Base-by-base conservation (phyloP, 2,329 filamentous ascomycete genomes). In the Tolypocladium pustulatum region DNA sequence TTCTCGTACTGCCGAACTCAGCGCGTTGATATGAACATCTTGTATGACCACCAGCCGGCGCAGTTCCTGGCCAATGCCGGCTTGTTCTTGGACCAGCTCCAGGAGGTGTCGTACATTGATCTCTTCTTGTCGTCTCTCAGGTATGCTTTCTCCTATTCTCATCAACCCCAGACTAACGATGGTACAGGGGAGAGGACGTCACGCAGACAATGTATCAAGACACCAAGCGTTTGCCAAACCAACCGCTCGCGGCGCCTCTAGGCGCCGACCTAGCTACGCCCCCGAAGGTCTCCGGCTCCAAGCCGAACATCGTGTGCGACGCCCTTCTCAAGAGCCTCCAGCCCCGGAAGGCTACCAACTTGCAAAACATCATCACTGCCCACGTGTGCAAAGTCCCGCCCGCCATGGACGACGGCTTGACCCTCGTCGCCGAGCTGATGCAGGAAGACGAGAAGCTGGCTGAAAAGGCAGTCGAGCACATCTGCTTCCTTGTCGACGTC, bases 11-110 rank as follows among this genome's bases (percentile, higher is more conserved):
- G 94, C 70, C 86, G 94, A 56, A 93, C 87, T 27, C 95, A 99
- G 70, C 85, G 95, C 65, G 94, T 99, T 0, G 94, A 99, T 68
- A 92, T 97, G 88, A 99, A 99, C 68, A 93, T 99, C 61, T 78
- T 99, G 2, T 93, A 96, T 68, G 94, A 99, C 68, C 90, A 97
- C 73, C 85, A 86, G n/a, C 91, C 93, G 0, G 80, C 86, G 41
- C 89, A 95, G 64, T 97, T 99, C 69, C 80, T 97, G 70, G 76
- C 81, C 4, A 89, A 86, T 63, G 82, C 96, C 13, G 78, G 80
- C 0, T 72, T 89, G 0, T 96, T 99, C 67, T 78, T 97, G 37
- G 85, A 91, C 22, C 92, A 99, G 70, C 79, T 99, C 46, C 85
- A 87, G 65, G 91, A 90, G 62, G 79, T 89, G 15, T 83, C 91